phyloP scores from a whole-genome alignment of 2,329 filamentous ascomycete species.

The Tympanopsis confertula region DNA sequence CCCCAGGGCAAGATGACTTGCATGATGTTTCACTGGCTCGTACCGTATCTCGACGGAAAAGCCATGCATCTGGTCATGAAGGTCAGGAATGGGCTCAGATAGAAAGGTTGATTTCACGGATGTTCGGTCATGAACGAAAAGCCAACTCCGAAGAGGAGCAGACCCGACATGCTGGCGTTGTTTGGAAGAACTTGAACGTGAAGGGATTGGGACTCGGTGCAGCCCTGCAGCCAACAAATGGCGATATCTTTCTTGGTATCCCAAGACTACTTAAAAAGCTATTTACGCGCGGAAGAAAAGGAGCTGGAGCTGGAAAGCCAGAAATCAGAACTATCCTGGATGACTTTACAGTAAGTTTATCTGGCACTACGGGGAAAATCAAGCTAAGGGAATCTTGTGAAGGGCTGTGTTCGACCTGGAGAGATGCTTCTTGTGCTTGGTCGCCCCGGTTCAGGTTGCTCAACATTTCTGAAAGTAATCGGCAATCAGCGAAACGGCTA shows the following conservation, averaged over 20 bases:
- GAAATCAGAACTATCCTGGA: neutral
- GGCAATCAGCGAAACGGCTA: conserved; percentile 10
- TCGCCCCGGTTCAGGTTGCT: neutral
- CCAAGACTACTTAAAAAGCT: conserved; percentile 31
- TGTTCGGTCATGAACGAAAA: conserved; percentile 44
- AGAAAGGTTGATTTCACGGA: conserved; percentile 38
- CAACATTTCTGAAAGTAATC: conserved; percentile 1
- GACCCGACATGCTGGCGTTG: conserved; percentile 42
- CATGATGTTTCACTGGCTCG: no score
- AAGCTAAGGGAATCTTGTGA: neutral
- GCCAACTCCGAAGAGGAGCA: conserved; percentile 45
- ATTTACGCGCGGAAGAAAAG: conserved; percentile 16
- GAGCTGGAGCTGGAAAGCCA: neutral
- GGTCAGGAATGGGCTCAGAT: conserved; percentile 28
- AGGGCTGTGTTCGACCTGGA: neutral
- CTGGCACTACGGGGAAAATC: neutral
- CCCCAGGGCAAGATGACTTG: no score
- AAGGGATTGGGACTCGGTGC: conserved; percentile 46
- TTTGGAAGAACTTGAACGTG: conserved; percentile 48
- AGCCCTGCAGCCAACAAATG: conserved; percentile 39
- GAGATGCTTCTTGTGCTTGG: conserved; percentile 1
- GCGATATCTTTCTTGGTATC: conserved; percentile 38
- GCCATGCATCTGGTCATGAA: no score
- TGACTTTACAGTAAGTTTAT: neutral
- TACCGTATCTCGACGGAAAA: no score